These are phyloP conservation scores for Platanthera zijinensis DNA, from an alignment of 106 monocot species.

Conservation along the genomic window DNA sequence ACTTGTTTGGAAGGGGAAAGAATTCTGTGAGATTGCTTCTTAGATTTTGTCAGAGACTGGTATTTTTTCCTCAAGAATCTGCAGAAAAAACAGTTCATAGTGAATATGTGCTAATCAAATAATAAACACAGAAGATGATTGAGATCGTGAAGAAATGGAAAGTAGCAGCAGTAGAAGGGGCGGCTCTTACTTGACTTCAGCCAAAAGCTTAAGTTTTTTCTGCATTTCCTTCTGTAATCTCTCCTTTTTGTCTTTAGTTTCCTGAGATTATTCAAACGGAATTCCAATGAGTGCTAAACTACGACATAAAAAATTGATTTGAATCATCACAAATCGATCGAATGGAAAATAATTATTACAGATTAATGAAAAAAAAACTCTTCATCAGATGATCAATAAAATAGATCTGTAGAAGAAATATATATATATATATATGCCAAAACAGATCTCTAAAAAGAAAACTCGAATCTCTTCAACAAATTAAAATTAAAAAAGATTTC, in stretches of 20 bases:
- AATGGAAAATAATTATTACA: background rate
- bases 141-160: too few relatives aligned
- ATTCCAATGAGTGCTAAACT: slow-evolving; percentile 3
- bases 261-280: slow-evolving; percentile 21
- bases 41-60: slow-evolving; percentile 22
- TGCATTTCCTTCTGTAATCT: slow-evolving; percentile 27
- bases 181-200: slow-evolving; percentile 42
- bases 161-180: background rate
- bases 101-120: slow-evolving; percentile 1
- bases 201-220: slow-evolving; percentile 25
- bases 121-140: background rate
- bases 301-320: background rate
- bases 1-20: slow-evolving; percentile 15
- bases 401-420: background rate
- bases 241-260: slow-evolving; percentile 37
- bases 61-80: slow-evolving; percentile 54
- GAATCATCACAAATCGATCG: background rate
- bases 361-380: background rate
- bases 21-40: slow-evolving; percentile 20
- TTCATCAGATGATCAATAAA: background rate
- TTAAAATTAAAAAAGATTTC: slow-evolving; percentile 1
- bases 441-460: background rate
- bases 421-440: background rate
- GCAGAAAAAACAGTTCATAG: background rate
- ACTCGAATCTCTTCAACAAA: background rate